A percentile compares a stretch with the other conserved stretches of the same genome.
These are phyloP conservation scores for Themeda triandra DNA, from an alignment of 176 grass and related monocot species.

Conservation along the genomic window DNA sequence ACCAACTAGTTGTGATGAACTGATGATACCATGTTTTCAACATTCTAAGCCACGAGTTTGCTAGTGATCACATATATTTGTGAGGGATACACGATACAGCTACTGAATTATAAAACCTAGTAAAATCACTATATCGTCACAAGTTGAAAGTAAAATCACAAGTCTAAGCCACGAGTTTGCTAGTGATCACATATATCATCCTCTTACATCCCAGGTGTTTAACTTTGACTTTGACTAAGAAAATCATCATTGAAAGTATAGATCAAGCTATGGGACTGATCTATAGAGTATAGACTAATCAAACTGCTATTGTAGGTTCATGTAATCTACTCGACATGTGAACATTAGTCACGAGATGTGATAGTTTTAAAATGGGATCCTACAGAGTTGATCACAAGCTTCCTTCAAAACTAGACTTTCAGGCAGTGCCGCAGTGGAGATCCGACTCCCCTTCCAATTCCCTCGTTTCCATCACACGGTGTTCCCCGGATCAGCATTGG, in stretches of 20 bases:
- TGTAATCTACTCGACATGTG: neutral
- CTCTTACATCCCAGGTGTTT: neutral
- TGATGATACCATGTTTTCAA: neutral
- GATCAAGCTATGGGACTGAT: neutral
- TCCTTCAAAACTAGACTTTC: neutral
- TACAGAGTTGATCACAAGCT: neutral
- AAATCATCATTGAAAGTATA: neutral
- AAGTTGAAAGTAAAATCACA: no score
- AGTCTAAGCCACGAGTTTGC: no score
- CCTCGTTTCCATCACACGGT: neutral
- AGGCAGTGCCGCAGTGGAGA: conserved; percentile 5
- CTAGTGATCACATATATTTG: neutral
- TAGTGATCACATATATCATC: no score
- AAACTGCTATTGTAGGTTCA: neutral
- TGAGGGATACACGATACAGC: neutral
- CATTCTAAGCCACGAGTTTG: neutral
- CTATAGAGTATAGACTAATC: neutral
- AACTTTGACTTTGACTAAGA: neutral
- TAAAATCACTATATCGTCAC: no score
- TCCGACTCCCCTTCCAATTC: neutral
- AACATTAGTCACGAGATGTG: neutral
- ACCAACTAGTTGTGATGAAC: neutral
- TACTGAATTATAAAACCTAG: neutral
- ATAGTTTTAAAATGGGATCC: neutral
- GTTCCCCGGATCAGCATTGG: neutral